Percentiles rank a stretch among this genome's conserved stretches.
Conservation (phyloP, 2,329 filamentous ascomycete species). For the Penicillium sp. region DNA sequence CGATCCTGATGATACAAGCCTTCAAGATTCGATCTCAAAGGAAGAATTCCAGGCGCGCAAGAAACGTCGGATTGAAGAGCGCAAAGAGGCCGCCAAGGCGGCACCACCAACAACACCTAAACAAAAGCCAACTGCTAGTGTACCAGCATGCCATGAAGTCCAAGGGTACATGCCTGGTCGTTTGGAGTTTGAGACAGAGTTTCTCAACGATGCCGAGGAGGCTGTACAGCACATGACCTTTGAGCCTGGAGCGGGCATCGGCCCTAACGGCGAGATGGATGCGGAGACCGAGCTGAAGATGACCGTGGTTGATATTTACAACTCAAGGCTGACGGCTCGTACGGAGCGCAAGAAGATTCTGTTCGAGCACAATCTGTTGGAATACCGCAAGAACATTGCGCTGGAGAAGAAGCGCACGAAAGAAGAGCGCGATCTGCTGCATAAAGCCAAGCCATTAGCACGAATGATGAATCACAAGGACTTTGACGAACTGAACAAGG, state of each 20-base stretch:
- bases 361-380: constrained; percentile 90
- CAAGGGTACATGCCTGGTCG: constrained; percentile 98
- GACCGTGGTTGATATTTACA: constrained; percentile 98
- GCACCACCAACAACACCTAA: constrained; percentile 83
- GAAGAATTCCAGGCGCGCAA: constrained; percentile 93
- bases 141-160: constrained; percentile 95
- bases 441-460: constrained; percentile 94
- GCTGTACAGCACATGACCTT: constrained; percentile 98
- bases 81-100: constrained; percentile 83
- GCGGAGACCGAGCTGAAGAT: constrained; percentile 97
- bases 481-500: constrained; percentile 82
- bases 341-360: constrained; percentile 95
- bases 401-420: constrained; percentile 94
- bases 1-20: constrained; percentile 75
- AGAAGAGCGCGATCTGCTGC: constrained; percentile 86
- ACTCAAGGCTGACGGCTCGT: constrained; percentile 83
- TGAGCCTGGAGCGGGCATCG: constrained; percentile 91
- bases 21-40: constrained; percentile 79
- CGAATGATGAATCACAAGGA: constrained; percentile 95
- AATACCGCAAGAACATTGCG: constrained; percentile 89
- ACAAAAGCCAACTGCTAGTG: constrained; percentile 92
- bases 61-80: constrained; percentile 89
- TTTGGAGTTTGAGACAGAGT: constrained; percentile 95
- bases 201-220: constrained; percentile 97
- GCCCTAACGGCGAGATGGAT: constrained; percentile 84